Conservation (phyloP, 345 rosid genomes). For the Turnera subulata region DNA sequence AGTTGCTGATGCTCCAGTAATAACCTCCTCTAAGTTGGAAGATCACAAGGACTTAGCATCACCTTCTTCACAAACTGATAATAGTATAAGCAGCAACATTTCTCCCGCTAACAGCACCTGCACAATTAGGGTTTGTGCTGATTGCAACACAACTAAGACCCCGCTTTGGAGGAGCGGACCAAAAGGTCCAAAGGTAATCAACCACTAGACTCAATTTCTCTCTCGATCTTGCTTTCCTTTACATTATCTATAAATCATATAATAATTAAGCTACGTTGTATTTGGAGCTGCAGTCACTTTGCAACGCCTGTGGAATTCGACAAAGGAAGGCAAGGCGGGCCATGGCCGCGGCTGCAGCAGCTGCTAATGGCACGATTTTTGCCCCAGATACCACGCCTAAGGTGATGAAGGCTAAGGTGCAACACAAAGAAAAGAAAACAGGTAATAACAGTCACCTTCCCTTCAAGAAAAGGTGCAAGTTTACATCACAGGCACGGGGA, state of each 20-base stretch:
- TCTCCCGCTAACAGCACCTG: constrained; percentile 15
- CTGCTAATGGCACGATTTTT: constrained; percentile 15
- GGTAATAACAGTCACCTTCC: neutral
- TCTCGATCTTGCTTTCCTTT: neutral
- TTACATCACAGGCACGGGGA: neutral
- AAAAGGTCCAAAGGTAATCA: constrained; percentile 84
- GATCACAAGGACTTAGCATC: constrained; percentile 31
- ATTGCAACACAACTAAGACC: constrained; percentile 90
- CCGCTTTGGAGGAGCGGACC: constrained; percentile 99
- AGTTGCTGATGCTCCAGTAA: neutral
- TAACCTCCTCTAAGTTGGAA: constrained; percentile 20
- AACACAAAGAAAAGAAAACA: constrained; percentile 40
- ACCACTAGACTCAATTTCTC: neutral
- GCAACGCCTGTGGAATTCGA: constrained; percentile 93
- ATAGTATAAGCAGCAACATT: constrained; percentile 22
- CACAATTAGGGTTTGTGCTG: constrained; percentile 73
- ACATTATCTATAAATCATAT: neutral
- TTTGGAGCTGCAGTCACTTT: constrained; percentile 55
- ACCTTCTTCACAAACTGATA: constrained; percentile 22
- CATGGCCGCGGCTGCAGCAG: constrained; percentile 53
- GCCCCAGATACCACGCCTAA: neutral
- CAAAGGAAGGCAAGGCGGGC: constrained; percentile 88
- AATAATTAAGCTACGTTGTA: neutral
- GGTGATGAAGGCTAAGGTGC: constrained; percentile 25
- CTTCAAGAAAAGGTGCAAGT: neutral